Percentiles rank a stretch among this genome's conserved stretches.
phyloP scores from a whole-genome alignment of 2,329 filamentous ascomycete species.

The Trichoderma atrobrunneum region DNA sequence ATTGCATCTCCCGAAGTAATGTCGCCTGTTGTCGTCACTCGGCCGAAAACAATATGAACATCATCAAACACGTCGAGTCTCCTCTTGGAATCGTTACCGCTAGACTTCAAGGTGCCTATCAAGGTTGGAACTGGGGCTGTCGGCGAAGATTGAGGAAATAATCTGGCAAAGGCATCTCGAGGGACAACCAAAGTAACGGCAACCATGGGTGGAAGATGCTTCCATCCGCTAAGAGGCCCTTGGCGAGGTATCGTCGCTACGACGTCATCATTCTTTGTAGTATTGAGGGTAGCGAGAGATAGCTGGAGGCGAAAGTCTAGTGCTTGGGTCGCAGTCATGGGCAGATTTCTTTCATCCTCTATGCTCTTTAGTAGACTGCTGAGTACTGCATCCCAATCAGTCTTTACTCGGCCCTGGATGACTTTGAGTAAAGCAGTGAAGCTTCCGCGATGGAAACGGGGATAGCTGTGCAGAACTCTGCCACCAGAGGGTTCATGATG shows the following conservation, averaged over 20 bases:
- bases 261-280: constrained; percentile 15
- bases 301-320: constrained; percentile 39
- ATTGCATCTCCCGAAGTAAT: constrained; percentile 31
- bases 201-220: constrained; percentile 35
- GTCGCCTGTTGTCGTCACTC: constrained; percentile 26
- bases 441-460: constrained; percentile 38
- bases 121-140: constrained; percentile 29
- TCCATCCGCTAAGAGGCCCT: constrained; percentile 38
- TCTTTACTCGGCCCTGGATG: constrained; percentile 34
- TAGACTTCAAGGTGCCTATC: constrained; percentile 31
- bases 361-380: constrained; percentile 31
- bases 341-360: constrained; percentile 29
- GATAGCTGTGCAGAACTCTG: constrained; percentile 24
- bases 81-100: constrained; percentile 23
- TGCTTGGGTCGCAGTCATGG: constrained; percentile 32
- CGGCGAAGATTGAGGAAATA: constrained; percentile 26
- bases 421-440: constrained; percentile 40
- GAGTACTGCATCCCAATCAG: constrained; percentile 35
- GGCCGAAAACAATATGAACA: constrained; percentile 44
- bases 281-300: constrained; percentile 31
- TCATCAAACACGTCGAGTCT: constrained; percentile 40
- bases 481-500: not conserved
- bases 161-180: constrained; percentile 25
- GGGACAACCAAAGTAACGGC: constrained; percentile 40
- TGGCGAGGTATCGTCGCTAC: constrained; percentile 22